These are phyloP conservation scores for Dillenia turbinata DNA, from an alignment of 164 flowering plant species.

Conservation along the genomic window DNA sequence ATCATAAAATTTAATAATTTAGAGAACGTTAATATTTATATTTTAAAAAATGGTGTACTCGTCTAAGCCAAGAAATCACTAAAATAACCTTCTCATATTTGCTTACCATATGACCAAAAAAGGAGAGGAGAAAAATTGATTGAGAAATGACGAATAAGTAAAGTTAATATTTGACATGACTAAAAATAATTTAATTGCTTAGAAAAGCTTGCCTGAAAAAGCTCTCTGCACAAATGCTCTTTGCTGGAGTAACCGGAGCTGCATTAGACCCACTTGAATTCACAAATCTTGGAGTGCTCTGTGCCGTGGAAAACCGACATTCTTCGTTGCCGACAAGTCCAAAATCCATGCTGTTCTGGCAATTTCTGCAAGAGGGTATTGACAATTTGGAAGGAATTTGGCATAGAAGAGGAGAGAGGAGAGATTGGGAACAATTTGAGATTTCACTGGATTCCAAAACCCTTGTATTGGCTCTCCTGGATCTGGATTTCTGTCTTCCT, in stretches of 20 bases:
- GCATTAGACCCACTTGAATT: slow-evolving; percentile 15
- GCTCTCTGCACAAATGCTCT: slow-evolving; percentile 33
- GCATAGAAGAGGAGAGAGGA: slow-evolving; percentile 32
- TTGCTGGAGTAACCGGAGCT: slow-evolving; percentile 30
- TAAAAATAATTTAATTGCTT: too few relatives aligned
- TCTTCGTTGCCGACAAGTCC: slow-evolving; percentile 28
- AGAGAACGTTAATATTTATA: too few relatives aligned
- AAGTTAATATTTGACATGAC: too few relatives aligned
- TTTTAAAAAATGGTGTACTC: too few relatives aligned
- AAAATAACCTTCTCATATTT: too few relatives aligned
- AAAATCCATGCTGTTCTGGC: slow-evolving; percentile 27
- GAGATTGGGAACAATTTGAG: slow-evolving; percentile 12
- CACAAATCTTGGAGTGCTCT: slow-evolving; percentile 46
- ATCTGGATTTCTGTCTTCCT: slow-evolving; percentile 40
- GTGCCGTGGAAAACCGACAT: slow-evolving; percentile 48
- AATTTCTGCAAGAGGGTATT: slow-evolving; percentile 20
- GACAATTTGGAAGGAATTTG: slow-evolving; percentile 19
- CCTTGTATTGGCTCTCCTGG: slow-evolving; percentile 27
- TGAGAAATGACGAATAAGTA: too few relatives aligned
- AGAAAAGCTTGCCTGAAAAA: slow-evolving; percentile 13
- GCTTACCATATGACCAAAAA: too few relatives aligned
- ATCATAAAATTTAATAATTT: too few relatives aligned
- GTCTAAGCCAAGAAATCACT: too few relatives aligned
- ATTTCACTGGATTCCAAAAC: slow-evolving; percentile 30
- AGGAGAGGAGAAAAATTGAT: too few relatives aligned